phyloP scores from a whole-genome alignment of 164 flowering plant genomes.

The Stephania japonica region DNA sequence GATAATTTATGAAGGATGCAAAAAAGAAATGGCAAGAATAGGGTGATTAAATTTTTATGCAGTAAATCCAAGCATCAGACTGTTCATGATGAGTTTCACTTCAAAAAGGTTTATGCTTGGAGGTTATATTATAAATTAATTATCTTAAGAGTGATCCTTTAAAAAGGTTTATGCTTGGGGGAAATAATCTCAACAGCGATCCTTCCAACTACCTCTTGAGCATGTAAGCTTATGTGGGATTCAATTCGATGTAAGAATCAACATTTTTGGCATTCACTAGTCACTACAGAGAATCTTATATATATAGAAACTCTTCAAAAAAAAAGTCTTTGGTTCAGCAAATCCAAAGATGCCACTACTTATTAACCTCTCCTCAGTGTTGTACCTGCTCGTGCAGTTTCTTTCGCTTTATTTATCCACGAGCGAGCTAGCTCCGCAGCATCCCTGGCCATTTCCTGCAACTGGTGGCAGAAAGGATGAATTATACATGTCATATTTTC shows the following conservation, averaged over 20 bases:
- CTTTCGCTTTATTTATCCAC: slow-evolving; percentile 62
- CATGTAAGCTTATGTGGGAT: neutral
- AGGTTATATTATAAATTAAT: neutral
- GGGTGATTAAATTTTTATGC: neutral
- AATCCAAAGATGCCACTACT: neutral
- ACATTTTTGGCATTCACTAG: neutral
- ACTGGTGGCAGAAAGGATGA: slow-evolving; percentile 32
- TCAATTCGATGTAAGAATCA: neutral
- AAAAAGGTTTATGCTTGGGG: neutral
- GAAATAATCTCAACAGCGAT: neutral
- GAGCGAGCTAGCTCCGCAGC: slow-evolving; percentile 62
- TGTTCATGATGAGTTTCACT: neutral
- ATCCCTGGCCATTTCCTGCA: slow-evolving; percentile 52
- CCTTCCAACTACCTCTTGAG: neutral
- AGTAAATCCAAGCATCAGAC: neutral
- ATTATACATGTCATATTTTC: neutral
- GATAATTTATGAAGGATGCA: neutral
- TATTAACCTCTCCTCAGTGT: neutral
- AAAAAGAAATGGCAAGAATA: neutral
- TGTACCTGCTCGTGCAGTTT: slow-evolving; percentile 58
- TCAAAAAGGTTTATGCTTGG: neutral
- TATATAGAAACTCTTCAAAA: neutral
- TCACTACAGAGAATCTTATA: neutral
- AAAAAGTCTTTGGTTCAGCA: neutral
- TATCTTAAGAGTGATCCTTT: neutral